These are phyloP conservation scores for Russula olivacea DNA, from an alignment of 768 basidiomycete species.

Conservation along the genomic window DNA sequence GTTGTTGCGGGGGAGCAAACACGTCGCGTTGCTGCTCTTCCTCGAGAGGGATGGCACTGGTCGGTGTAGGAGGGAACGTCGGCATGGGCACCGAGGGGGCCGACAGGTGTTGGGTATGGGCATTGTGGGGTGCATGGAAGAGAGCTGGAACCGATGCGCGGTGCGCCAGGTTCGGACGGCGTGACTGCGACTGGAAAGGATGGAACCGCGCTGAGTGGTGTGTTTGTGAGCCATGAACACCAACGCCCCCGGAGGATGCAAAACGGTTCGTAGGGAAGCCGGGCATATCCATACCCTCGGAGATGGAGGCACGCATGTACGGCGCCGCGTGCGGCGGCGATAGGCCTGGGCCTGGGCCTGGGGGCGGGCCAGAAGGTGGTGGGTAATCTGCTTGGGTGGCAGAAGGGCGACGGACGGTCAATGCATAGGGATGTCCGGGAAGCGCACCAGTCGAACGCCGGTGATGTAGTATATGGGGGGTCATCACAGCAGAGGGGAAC, in stretches of 20 bases:
- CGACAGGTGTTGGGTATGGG: slow-evolving; percentile 1
- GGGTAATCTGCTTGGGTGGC: slow-evolving; percentile 3
- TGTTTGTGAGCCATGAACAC: background rate
- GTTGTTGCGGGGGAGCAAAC: slow-evolving; percentile 1
- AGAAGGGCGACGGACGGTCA: slow-evolving; percentile 11
- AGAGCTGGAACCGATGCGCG: slow-evolving; percentile 23
- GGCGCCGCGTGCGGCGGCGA: slow-evolving; percentile 15
- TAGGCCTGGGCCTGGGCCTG: slow-evolving; percentile 11
- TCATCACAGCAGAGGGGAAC: slow-evolving; percentile 14
- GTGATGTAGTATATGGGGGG: slow-evolving; percentile 17
- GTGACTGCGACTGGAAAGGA: slow-evolving; percentile 14
- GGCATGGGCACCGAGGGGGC: slow-evolving; percentile 7
- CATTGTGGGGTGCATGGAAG: slow-evolving; percentile 5
- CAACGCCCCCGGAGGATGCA: background rate
- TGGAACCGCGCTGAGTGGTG: slow-evolving; percentile 11
- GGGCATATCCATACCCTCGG: slow-evolving; percentile 20
- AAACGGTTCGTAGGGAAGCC: slow-evolving; percentile 12
- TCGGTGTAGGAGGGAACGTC: slow-evolving; percentile 6
- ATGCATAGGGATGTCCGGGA: slow-evolving; percentile 13
- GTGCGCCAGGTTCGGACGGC: slow-evolving; percentile 22
- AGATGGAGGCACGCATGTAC: slow-evolving; percentile 20
- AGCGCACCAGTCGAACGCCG: slow-evolving; percentile 22
- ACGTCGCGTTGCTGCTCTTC: slow-evolving; percentile 12
- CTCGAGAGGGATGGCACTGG: slow-evolving; percentile 7
- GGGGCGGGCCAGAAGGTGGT: slow-evolving; percentile 17